These are phyloP conservation scores for Aspergillus tamarii DNA, from an alignment of 2,329 filamentous ascomycete genomes.

Conservation along the genomic window DNA sequence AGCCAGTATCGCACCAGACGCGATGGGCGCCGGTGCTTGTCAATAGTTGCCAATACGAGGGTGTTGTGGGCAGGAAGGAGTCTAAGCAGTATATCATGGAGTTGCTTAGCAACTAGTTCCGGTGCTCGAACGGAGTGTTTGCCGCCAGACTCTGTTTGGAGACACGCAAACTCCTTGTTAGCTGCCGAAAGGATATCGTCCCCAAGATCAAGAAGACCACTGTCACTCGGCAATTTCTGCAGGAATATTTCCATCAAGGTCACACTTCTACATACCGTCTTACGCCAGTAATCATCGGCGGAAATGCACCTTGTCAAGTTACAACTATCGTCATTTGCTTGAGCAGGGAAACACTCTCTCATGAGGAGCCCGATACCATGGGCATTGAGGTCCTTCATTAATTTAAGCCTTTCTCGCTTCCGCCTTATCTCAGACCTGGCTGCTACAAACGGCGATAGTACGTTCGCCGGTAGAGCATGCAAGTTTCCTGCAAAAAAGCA, in stretches of 20 bases:
- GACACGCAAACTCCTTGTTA: constrained; percentile 61
- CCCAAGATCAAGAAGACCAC: constrained; percentile 58
- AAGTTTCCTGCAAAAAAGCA: constrained; percentile 75
- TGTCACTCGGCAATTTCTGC: constrained; percentile 67
- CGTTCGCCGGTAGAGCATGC: constrained; percentile 68
- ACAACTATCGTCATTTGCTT: constrained; percentile 60
- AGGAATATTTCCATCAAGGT: constrained; percentile 85
- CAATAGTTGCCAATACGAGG: constrained; percentile 59
- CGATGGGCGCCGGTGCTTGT: constrained; percentile 74
- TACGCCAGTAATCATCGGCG: constrained; percentile 65
- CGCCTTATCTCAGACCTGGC: constrained; percentile 73
- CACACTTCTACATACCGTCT: constrained; percentile 77
- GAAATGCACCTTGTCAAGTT: constrained; percentile 49
- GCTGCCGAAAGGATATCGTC: constrained; percentile 60
- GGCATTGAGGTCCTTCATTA: constrained; percentile 77
- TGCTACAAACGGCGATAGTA: constrained; percentile 77
- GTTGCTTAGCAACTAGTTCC: constrained; percentile 35
- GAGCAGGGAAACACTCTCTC: constrained; percentile 78
- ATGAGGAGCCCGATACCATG: constrained; percentile 85
- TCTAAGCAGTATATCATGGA: constrained; percentile 64
- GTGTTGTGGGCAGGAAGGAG: constrained; percentile 69
- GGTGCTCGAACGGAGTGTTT: constrained; percentile 42
- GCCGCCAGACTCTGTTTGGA: constrained; percentile 16
- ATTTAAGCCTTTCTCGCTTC: constrained; percentile 73
- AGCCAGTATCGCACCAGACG: constrained; percentile 85